phyloP scores from a whole-genome alignment of 2,329 filamentous ascomycete species.

The Cucurbitaria berberidis region DNA sequence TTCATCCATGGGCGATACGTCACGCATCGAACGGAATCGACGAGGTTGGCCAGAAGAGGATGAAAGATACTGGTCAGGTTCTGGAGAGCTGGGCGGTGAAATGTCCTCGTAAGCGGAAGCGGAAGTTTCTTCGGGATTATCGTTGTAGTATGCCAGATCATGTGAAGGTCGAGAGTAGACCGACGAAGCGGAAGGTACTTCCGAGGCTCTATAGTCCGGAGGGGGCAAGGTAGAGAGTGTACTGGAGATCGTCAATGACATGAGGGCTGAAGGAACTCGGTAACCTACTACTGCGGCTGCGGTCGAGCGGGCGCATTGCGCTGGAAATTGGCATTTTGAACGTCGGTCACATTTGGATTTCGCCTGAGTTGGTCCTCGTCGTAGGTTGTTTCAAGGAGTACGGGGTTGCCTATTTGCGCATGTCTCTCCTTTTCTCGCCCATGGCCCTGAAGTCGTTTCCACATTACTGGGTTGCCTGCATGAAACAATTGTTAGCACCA shows the following conservation, averaged over 20 bases:
- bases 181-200: slow-evolving; percentile 57
- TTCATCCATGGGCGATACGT: slow-evolving; percentile 51
- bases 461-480: slow-evolving; percentile 50
- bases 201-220: slow-evolving; percentile 32
- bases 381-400: slow-evolving; percentile 53
- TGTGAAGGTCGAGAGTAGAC: slow-evolving; percentile 66
- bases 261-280: slow-evolving; percentile 1
- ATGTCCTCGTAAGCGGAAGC: slow-evolving; percentile 42
- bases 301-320: slow-evolving; percentile 28
- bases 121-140: slow-evolving; percentile 22
- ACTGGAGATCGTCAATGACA: slow-evolving; percentile 18
- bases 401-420: slow-evolving; percentile 52
- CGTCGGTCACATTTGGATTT: slow-evolving; percentile 39
- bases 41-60: slow-evolving; percentile 24
- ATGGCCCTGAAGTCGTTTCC: slow-evolving; percentile 59
- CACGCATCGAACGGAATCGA: slow-evolving; percentile 43
- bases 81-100: slow-evolving; percentile 49
- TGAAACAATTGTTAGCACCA: slow-evolving; percentile 35
- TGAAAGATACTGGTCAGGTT: slow-evolving; percentile 35
- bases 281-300: slow-evolving; percentile 31
- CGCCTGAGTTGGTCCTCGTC: slow-evolving; percentile 53
- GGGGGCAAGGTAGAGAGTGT: slow-evolving; percentile 30
- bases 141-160: slow-evolving; percentile 28
- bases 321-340: slow-evolving; percentile 37
- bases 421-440: slow-evolving; percentile 51